Evolutionary conservation across 371 early-diverging fungal species (phyloP).

Genomic region (Mucor piriformis): DNA sequence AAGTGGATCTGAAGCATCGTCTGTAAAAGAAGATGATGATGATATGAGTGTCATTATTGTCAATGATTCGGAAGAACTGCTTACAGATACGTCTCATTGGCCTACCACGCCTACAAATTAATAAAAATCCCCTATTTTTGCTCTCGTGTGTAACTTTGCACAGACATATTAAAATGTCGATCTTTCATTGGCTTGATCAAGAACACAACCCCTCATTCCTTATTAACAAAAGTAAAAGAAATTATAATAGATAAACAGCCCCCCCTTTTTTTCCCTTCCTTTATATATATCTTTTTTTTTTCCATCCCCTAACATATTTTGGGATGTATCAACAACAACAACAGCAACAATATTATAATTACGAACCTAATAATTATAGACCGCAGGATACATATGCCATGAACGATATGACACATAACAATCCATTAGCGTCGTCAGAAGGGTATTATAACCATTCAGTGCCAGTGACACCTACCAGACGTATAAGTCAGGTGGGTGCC

Average conservation of each 20-base stretch:
- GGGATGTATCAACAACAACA: conserved; percentile 8
- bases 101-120: neutral
- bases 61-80: conserved; percentile 18
- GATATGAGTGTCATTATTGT: conserved; percentile 36
- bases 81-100: conserved; percentile 1
- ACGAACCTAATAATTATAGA: neutral
- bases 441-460: conserved; percentile 9
- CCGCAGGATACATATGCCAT: conserved; percentile 22
- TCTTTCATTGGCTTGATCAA: no score
- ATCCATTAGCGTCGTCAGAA: neutral
- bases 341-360: conserved; percentile 11
- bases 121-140: neutral
- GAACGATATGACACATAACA: conserved; percentile 17
- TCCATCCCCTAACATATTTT: no score
- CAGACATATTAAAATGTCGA: no score
- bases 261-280: neutral
- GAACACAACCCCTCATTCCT: no score
- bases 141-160: no score
- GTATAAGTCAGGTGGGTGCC: neutral
- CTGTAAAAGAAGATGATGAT: conserved; percentile 39
- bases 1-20: conserved; percentile 37
- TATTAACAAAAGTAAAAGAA: no score
- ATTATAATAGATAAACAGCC: neutral
- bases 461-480: neutral
- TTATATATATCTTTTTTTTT: no score